phyloP scores from a whole-genome alignment of 139 green algal species.

The Chlorella sorokiniana region DNA sequence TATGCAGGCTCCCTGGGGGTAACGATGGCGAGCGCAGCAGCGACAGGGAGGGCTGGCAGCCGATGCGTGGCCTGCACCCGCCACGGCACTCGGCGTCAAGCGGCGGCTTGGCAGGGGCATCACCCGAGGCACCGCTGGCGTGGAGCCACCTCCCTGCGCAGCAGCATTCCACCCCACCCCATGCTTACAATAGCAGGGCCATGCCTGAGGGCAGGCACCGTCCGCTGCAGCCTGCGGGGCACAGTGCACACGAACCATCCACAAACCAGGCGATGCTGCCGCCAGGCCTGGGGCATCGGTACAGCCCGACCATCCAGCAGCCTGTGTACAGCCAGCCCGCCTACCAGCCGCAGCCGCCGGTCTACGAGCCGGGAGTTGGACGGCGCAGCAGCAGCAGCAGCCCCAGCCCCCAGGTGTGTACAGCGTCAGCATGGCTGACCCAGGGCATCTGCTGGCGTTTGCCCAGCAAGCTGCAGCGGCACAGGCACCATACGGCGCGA shows the following conservation, averaged over 20 bases:
- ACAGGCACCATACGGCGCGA: neutral
- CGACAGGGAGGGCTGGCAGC: neutral
- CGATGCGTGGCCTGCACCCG: conserved; percentile 4
- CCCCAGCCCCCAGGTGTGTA: neutral
- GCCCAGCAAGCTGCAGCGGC: neutral
- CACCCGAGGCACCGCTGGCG: neutral
- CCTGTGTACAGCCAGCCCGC: neutral
- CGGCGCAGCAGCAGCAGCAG: neutral
- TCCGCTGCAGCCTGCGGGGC: no score
- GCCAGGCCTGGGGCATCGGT: neutral
- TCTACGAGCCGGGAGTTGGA: neutral
- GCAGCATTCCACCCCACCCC: no score
- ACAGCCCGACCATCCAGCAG: neutral
- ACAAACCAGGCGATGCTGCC: neutral
- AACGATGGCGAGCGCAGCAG: neutral
- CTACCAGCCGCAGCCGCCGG: neutral
- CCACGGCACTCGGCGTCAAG: neutral
- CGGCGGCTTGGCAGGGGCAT: neutral
- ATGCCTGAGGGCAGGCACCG: no score
- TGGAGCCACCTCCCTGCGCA: neutral
- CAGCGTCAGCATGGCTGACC: neutral
- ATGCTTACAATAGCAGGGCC: no score
- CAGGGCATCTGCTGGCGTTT: conserved; percentile 11
- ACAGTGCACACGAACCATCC: no score
- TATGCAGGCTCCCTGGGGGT: neutral